Percentiles rank a stretch among this genome's conserved stretches.
phyloP scores from a whole-genome alignment of 352 stramenopile species.

The Peronospora tabacina region DNA sequence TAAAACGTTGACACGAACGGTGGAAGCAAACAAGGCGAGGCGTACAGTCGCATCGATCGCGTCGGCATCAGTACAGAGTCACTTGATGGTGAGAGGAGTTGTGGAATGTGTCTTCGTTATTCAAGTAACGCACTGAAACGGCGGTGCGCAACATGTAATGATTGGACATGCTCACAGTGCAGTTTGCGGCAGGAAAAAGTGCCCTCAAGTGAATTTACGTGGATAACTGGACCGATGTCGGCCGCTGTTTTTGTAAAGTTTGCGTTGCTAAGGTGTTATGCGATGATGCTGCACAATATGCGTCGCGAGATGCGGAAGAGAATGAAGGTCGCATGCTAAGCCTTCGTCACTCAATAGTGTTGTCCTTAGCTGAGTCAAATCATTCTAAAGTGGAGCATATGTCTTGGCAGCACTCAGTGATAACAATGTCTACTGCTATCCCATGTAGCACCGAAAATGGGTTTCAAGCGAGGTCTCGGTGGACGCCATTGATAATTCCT shows the following conservation, averaged over 20 bases:
- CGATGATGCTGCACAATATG: slow-evolving; percentile 45
- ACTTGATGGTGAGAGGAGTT: slow-evolving; percentile 31
- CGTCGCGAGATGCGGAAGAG: slow-evolving; percentile 32
- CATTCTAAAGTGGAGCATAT: slow-evolving; percentile 20
- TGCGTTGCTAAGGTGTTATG: slow-evolving; percentile 46
- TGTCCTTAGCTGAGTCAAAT: slow-evolving; percentile 16
- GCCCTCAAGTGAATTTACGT: slow-evolving; percentile 11
- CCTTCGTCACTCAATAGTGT: slow-evolving; percentile 25
- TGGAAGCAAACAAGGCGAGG: slow-evolving; percentile 27
- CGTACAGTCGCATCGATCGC: slow-evolving; percentile 28
- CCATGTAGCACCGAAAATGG: slow-evolving; percentile 7
- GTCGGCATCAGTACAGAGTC: slow-evolving; percentile 29
- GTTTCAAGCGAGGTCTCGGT: slow-evolving; percentile 5
- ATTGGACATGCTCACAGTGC: slow-evolving; percentile 35
- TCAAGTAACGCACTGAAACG: slow-evolving; percentile 31
- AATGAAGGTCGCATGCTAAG: slow-evolving; percentile 7
- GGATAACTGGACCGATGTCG: slow-evolving; percentile 4
- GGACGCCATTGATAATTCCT: no score
- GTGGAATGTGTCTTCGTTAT: slow-evolving; percentile 41
- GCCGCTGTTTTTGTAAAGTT: slow-evolving; percentile 55
- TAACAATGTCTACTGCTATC: slow-evolving; percentile 12
- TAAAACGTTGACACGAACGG: slow-evolving; percentile 53
- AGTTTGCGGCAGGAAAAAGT: slow-evolving; percentile 44
- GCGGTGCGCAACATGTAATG: slow-evolving; percentile 40
- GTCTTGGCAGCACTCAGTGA: slow-evolving; percentile 16